A percentile compares a stretch with the other conserved stretches of the same genome.
phyloP scores from a whole-genome alignment of 306 rosid species.

The Cercis canadensis region DNA sequence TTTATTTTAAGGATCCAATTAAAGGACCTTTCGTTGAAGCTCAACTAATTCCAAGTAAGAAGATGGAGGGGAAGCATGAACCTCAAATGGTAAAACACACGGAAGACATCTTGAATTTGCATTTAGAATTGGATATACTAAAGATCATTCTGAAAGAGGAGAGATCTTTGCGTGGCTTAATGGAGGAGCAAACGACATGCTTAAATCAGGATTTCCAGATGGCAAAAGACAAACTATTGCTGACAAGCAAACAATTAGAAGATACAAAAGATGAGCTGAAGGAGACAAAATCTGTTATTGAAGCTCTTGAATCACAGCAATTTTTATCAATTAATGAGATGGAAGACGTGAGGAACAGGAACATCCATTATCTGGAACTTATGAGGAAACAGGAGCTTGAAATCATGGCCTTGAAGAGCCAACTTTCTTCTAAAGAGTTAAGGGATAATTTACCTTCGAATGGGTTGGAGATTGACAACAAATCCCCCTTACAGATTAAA shows the following conservation, averaged over 20 bases:
- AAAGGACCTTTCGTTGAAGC: slow-evolving; percentile 35
- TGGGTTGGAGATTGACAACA: slow-evolving; percentile 43
- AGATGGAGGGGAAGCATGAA: slow-evolving; percentile 44
- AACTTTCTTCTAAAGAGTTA: slow-evolving; percentile 54
- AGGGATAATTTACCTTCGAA: slow-evolving; percentile 48
- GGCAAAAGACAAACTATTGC: slow-evolving; percentile 50
- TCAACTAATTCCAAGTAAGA: slow-evolving; percentile 45
- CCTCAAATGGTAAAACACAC: slow-evolving; percentile 49
- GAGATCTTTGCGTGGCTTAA: slow-evolving; percentile 51
- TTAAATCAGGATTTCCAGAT: slow-evolving; percentile 59
- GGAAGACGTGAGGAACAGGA: slow-evolving; percentile 70
- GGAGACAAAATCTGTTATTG: slow-evolving; percentile 72
- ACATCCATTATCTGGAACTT: slow-evolving; percentile 54
- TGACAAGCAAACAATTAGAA: slow-evolving; percentile 52
- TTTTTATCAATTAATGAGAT: slow-evolving; percentile 71
- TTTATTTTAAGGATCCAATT: slow-evolving; percentile 46
- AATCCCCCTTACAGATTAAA: slow-evolving; percentile 58
- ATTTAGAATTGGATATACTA: slow-evolving; percentile 75
- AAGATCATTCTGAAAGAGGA: slow-evolving; percentile 87
- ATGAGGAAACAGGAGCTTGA: slow-evolving; percentile 64
- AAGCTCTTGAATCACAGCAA: slow-evolving; percentile 85
- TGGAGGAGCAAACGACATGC: slow-evolving; percentile 62
- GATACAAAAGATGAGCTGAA: slow-evolving; percentile 57
- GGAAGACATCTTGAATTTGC: slow-evolving; percentile 78
- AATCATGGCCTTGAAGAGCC: slow-evolving; percentile 65